Percentiles rank a stretch among this genome's conserved stretches.
Conservation (phyloP, 306 rosid species). For the Hylodesmum podocarpum region DNA sequence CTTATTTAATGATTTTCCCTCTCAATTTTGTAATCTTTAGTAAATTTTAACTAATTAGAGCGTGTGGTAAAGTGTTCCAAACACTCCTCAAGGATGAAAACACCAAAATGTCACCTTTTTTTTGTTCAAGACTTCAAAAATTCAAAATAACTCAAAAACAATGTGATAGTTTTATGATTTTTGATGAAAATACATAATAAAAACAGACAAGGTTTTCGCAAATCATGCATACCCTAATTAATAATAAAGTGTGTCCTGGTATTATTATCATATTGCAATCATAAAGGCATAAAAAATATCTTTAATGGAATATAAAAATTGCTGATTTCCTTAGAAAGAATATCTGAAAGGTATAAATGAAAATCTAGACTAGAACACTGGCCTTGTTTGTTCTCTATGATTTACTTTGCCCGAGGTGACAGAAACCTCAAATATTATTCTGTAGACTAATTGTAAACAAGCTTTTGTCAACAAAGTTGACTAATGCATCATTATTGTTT, state of each 20-base stretch:
- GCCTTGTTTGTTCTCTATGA: conserved; percentile 2
- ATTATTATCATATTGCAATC: conserved; percentile 5
- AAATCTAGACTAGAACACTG: background rate
- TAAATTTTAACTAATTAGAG: no score
- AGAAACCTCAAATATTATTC: background rate
- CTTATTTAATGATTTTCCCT: no score
- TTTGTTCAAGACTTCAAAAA: background rate
- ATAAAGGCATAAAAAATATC: conserved; percentile 1
- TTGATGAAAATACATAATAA: background rate
- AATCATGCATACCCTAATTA: background rate
- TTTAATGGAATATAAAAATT: background rate
- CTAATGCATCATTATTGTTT: background rate
- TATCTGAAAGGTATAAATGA: background rate
- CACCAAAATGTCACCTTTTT: background rate
- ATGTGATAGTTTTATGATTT: background rate
- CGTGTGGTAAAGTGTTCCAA: no score
- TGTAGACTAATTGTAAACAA: background rate
- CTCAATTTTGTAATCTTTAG: no score
- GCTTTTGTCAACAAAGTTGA: background rate
- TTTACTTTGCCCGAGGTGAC: background rate
- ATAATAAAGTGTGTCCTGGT: background rate
- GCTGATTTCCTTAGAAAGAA: background rate
- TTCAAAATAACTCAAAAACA: background rate
- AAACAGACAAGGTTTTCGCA: background rate
- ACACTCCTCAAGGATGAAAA: background rate